A percentile compares a stretch with the other conserved stretches of the same genome.
phyloP scores from a whole-genome alignment of 1,284 basidiomycete genomes.

The Irpex rosettiformis region DNA sequence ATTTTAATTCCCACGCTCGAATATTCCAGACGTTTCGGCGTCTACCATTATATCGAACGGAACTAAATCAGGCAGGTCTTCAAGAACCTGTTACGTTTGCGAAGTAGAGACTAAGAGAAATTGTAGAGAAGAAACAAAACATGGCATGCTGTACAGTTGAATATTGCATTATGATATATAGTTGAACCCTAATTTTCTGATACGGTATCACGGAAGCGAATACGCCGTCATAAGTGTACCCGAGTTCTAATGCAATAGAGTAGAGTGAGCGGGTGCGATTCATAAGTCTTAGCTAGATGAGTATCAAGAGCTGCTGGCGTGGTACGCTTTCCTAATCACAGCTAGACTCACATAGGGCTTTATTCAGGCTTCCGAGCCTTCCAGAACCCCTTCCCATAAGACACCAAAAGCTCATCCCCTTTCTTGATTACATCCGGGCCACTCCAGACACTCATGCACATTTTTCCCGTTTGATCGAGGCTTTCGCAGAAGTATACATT shows the following conservation, averaged over 20 bases:
- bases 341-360: background rate
- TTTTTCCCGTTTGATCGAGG: constrained; percentile 53
- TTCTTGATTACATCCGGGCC: constrained; percentile 61
- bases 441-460: constrained; percentile 77
- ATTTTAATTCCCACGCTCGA: constrained; percentile 16
- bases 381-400: constrained; percentile 71
- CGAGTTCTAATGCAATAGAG: no score
- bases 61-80: constrained; percentile 8
- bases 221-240: no score
- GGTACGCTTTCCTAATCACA: no score
- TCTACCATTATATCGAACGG: background rate
- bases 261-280: no score
- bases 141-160: no score
- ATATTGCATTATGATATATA: no score
- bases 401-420: constrained; percentile 85
- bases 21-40: constrained; percentile 14
- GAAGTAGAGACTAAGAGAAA: background rate
- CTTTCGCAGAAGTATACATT: constrained; percentile 76
- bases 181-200: no score
- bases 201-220: no score
- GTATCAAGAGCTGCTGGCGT: no score
- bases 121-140: no score
- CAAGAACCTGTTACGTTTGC: background rate
- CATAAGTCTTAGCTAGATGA: no score
- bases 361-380: constrained; percentile 3